Base-by-base conservation (phyloP, 148 eudicot species). In the Vaccinium myrtillus region DNA sequence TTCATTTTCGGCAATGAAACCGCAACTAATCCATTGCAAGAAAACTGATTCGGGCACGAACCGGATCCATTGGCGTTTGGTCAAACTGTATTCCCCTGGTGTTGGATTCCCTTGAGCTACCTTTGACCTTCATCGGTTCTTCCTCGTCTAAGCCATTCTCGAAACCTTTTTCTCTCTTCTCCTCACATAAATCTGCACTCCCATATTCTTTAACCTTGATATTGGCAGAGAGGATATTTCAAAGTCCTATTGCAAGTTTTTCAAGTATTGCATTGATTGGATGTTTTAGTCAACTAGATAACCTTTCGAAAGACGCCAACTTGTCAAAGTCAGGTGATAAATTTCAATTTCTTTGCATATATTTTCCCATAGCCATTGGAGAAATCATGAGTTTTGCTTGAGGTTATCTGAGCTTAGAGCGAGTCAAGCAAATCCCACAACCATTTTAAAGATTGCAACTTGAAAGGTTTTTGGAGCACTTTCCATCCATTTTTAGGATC, bases 241-340 rank as follows among this genome's bases (percentile, higher is more conserved):
- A 46, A 6, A 46, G 15, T 55, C 30, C 21, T 21, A 51, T 56
- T 79, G 19, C 15, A 15, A 81, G 46, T 6, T 27, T 81, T 23
- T 25, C 25, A 18, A 30, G 18, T 25, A 23, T 48, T 50, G 46
- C 58, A 15, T 46, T 46, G 13, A 58, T 49, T 81, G 75, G 75
- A 65, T 12, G 32, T 46, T 23, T 18, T 69, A 49, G 83, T 81
- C 83, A 81, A 81, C 76, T 67, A 27, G 14, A 81, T 69, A 25
- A 9, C 59, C 71, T 65, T 65, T 11, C 71, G 3, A 67, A 48
- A 48, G 43, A 81, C 32, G 23, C 71, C 30, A 69, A 30, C 74
- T 69, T 30, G 18, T 12, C 30, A 30, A 81, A 15, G 30, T 56
- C 83, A 48, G 75, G 53, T 67, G 76, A 14, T n/a, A 69, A 63